Percentiles rank a stretch among this genome's conserved stretches.
phyloP scores from a whole-genome alignment of 331 rosid species.

The Quercus phellos region DNA sequence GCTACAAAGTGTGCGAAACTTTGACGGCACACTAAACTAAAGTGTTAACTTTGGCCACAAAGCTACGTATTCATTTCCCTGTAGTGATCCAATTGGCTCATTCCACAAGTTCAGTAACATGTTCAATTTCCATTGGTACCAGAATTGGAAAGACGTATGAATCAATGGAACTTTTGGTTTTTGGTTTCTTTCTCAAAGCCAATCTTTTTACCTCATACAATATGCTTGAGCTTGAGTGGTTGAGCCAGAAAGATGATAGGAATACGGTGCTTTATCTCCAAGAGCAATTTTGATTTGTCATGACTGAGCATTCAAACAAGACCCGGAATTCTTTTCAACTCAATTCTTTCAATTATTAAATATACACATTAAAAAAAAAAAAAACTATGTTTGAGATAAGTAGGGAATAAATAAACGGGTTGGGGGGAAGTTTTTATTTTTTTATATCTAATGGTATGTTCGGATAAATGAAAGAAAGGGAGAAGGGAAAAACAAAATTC shows the following conservation, averaged over 20 bases:
- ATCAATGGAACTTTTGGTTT: background rate
- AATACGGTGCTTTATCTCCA: too few species aligned
- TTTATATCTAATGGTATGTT: too few species aligned
- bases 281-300: background rate
- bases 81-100: background rate
- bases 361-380: too few species aligned
- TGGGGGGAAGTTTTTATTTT: too few species aligned
- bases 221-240: background rate
- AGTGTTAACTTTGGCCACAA: background rate
- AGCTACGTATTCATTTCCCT: constrained; percentile 11
- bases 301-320: background rate
- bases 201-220: background rate
- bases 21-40: constrained; percentile 12
- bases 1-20: background rate
- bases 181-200: background rate
- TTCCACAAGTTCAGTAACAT: background rate
- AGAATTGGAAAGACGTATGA: background rate
- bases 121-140: background rate
- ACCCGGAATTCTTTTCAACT: background rate
- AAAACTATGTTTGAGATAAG: too few species aligned
- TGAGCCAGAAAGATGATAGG: background rate
- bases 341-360: background rate
- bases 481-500: too few species aligned
- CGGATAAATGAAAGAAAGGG: too few species aligned
- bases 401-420: too few species aligned